Evolutionary conservation across 1,284 basidiomycete genomes (phyloP).

Genomic region (Sanguinoderma infundibulare): DNA sequence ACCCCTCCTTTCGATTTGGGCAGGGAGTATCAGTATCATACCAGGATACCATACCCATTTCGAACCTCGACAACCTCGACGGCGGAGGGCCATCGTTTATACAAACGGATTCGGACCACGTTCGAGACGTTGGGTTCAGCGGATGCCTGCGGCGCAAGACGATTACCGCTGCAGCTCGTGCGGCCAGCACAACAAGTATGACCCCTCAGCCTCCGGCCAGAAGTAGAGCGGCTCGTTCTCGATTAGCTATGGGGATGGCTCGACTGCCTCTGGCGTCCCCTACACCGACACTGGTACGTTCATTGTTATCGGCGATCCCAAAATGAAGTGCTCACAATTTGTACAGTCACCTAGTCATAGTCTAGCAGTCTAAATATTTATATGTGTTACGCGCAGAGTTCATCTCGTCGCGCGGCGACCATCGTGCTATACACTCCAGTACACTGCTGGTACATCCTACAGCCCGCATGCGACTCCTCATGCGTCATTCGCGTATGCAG

Average conservation of each 20-base stretch:
- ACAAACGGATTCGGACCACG: no score
- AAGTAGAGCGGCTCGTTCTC: conserved; percentile 35
- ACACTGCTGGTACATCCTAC: not conserved
- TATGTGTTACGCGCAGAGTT: not conserved
- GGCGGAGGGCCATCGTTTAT: no score
- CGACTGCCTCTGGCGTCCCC: conserved; percentile 41
- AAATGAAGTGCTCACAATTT: not conserved
- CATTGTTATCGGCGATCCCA: not conserved
- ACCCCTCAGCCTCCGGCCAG: conserved; percentile 35
- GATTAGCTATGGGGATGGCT: conserved; percentile 48
- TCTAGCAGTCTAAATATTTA: not conserved
- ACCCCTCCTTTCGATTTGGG: no score
- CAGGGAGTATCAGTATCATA: no score
- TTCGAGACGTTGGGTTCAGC: no score
- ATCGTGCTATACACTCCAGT: not conserved
- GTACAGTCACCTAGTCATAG: not conserved
- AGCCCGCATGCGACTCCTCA: no score
- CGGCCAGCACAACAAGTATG: conserved; percentile 36
- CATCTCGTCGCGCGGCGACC: not conserved
- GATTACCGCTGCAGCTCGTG: conserved; percentile 45
- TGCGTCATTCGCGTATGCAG: no score
- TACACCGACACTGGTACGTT: conserved; percentile 39
- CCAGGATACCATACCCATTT: no score
- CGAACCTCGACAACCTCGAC: no score
- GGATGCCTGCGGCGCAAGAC: no score